Evolutionary conservation across 306 rosid species (phyloP).

Genomic region (Boehmeria nivea): DNA sequence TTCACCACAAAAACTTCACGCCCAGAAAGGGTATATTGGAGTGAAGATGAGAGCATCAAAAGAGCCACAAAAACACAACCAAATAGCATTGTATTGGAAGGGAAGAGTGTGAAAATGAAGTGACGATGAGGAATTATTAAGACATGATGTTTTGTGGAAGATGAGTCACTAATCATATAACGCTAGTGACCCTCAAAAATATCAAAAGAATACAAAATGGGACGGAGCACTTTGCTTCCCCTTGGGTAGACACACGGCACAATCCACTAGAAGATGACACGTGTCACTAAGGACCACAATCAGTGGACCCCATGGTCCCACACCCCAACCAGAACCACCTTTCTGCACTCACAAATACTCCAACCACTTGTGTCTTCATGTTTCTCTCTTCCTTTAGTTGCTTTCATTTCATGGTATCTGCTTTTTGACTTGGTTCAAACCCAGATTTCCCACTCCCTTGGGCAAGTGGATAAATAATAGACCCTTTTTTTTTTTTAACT

Average conservation of each 20-base stretch:
- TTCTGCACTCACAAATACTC: no score
- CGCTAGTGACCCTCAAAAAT: slow-evolving; percentile 26
- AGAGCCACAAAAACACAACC: no score
- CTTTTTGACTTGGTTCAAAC: slow-evolving; percentile 16
- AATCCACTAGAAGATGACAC: no score
- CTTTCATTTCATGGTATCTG: slow-evolving; percentile 19
- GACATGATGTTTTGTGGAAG: slow-evolving; percentile 46
- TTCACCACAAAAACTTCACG: no score
- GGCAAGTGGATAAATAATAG: neutral
- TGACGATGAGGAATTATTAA: neutral
- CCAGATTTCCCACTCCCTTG: slow-evolving; percentile 9
- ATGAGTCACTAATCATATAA: slow-evolving; percentile 45
- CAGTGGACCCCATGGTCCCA: no score
- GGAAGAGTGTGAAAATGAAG: slow-evolving; percentile 9
- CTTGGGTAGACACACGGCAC: slow-evolving; percentile 36
- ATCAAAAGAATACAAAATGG: slow-evolving; percentile 38
- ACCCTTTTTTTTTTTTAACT: neutral
- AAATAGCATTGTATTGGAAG: no score
- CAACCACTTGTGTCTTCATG: slow-evolving; percentile 8
- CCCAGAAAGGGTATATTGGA: no score
- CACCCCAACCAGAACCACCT: no score
- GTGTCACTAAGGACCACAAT: no score
- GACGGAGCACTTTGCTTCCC: slow-evolving; percentile 38
- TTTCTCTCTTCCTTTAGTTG: slow-evolving; percentile 5
- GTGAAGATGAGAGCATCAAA: no score